phyloP scores from a whole-genome alignment of 441 rosid genomes.

The Jatropha multifida region DNA sequence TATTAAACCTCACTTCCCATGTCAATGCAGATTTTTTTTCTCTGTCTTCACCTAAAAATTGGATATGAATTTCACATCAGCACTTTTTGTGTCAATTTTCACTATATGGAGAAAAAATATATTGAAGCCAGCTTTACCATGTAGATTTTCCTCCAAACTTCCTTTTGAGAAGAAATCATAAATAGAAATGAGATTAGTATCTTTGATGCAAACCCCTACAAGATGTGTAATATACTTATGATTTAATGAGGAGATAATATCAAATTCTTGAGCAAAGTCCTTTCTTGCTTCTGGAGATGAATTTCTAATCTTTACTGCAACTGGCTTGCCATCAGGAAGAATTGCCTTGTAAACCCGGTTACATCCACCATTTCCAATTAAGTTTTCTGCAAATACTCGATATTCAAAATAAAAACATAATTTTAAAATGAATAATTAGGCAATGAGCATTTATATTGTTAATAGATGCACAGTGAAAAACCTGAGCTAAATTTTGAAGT shows the following conservation, averaged over 20 bases:
- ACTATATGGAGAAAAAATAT: constrained; percentile 4
- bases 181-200: constrained; percentile 55
- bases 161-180: constrained; percentile 64
- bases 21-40: constrained; percentile 36
- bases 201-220: constrained; percentile 59
- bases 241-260: constrained; percentile 58
- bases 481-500: constrained; percentile 79
- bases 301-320: constrained; percentile 70
- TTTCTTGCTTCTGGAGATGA: constrained; percentile 58
- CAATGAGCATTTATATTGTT: not conserved
- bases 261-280: constrained; percentile 69
- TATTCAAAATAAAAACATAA: not conserved
- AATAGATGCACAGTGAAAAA: constrained; percentile 23
- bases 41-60: constrained; percentile 35
- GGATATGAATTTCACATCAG: constrained; percentile 14
- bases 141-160: constrained; percentile 69
- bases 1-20: constrained; percentile 63
- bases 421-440: not conserved
- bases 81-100: constrained; percentile 9
- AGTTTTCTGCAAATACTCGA: constrained; percentile 43
- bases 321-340: constrained; percentile 60
- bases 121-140: constrained; percentile 41
- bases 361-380: constrained; percentile 80
- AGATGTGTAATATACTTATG: constrained; percentile 59
- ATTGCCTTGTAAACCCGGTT: constrained; percentile 69